Percentiles rank a stretch among this genome's conserved stretches.
These are phyloP conservation scores for Colletotrichum sansevieriae DNA, from an alignment of 2,329 filamentous ascomycete species.

Conservation along the genomic window DNA sequence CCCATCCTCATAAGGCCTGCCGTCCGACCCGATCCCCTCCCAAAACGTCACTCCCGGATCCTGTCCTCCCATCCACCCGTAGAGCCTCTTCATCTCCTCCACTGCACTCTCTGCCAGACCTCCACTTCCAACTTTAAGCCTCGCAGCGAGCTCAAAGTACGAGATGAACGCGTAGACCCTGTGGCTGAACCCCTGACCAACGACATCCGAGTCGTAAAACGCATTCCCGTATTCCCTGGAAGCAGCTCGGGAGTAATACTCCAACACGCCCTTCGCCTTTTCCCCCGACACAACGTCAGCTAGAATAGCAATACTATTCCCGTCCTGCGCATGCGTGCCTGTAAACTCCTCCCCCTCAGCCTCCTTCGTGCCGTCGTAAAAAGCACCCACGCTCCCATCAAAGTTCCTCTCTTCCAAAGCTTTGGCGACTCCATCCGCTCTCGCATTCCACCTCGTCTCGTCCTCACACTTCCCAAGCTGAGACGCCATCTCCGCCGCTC, in stretches of 20 bases:
- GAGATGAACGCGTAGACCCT: constrained; percentile 66
- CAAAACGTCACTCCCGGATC: constrained; percentile 63
- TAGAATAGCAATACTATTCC: constrained; percentile 62
- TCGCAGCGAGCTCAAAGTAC: constrained; percentile 65
- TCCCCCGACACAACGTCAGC: constrained; percentile 50
- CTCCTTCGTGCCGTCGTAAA: constrained; percentile 56
- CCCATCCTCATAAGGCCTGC: constrained; percentile 57
- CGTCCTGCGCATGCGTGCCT: constrained; percentile 62
- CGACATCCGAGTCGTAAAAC: constrained; percentile 62
- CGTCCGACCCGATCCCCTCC: constrained; percentile 62
- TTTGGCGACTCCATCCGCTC: constrained; percentile 51
- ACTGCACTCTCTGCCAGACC: constrained; percentile 51
- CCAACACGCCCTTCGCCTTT: constrained; percentile 52
- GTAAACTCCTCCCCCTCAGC: constrained; percentile 44
- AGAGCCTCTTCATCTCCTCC: constrained; percentile 60
- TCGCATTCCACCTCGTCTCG: constrained; percentile 54
- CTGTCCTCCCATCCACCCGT: constrained; percentile 62
- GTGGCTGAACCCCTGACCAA: constrained; percentile 54
- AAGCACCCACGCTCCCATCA: constrained; percentile 57
- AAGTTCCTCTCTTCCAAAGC: constrained; percentile 56
- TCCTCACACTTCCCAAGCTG: constrained; percentile 49
- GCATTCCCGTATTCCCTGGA: constrained; percentile 61
- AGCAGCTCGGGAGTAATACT: constrained; percentile 54
- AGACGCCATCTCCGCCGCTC: constrained; percentile 58
- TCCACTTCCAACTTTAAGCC: constrained; percentile 52